Evolutionary conservation across 805 yeast genomes (phyloP).

Genomic region (Metschnikowia similis): DNA sequence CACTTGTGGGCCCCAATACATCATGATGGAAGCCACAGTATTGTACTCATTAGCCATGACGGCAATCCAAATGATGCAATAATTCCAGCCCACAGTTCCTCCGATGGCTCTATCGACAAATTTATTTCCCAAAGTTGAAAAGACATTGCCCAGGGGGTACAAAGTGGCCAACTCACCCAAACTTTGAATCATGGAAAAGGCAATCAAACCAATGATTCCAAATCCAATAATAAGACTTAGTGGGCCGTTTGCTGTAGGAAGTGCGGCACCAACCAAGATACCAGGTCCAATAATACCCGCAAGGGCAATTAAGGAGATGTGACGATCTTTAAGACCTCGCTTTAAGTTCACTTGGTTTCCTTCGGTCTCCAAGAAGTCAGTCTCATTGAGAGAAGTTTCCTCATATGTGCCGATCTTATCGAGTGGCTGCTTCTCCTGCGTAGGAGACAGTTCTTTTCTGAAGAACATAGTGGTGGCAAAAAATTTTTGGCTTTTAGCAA

Average conservation of each 20-base stretch:
- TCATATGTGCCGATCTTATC: constrained; percentile 6
- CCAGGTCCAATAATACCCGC: constrained; percentile 65
- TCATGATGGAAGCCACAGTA: constrained; percentile 46
- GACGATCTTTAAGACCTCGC: constrained; percentile 47
- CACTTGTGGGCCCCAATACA: constrained; percentile 47
- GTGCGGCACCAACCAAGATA: constrained; percentile 49
- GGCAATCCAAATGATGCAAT: constrained; percentile 54
- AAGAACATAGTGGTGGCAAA: constrained; percentile 3
- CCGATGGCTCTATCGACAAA: constrained; percentile 55
- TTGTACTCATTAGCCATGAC: constrained; percentile 54
- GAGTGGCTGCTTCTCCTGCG: background rate
- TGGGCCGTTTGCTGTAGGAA: constrained; percentile 48
- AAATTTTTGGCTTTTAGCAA: background rate
- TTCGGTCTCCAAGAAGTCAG: constrained; percentile 8
- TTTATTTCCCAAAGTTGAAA: constrained; percentile 48
- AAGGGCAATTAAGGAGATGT: constrained; percentile 47
- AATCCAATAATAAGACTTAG: constrained; percentile 51
- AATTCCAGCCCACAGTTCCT: constrained; percentile 50
- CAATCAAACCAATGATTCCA: constrained; percentile 49
- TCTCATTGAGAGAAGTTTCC: constrained; percentile 5
- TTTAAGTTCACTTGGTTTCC: constrained; percentile 27
- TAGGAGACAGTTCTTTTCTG: background rate
- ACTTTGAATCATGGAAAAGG: constrained; percentile 50
- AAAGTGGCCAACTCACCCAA: constrained; percentile 54
- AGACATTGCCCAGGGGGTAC: constrained; percentile 49